These are phyloP conservation scores for Pseudogymnoascus sp. DNA, from an alignment of 2,329 filamentous ascomycete genomes.

Conservation along the genomic window DNA sequence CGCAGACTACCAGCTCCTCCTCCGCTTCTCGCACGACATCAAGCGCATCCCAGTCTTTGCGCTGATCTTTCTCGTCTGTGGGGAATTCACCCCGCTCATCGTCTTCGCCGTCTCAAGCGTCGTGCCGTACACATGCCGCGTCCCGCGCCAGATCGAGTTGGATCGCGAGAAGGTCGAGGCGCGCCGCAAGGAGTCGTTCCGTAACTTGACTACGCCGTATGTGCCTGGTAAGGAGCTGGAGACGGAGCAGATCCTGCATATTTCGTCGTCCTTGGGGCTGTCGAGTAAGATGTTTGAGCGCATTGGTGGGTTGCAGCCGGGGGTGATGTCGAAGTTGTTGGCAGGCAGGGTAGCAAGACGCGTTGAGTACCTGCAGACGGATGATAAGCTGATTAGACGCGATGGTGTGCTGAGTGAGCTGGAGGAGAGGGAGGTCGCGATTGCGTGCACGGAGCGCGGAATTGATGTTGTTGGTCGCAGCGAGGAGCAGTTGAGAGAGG, in stretches of 20 bases:
- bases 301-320: conserved; percentile 30
- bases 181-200: conserved; percentile 42
- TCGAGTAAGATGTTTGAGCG: conserved; percentile 36
- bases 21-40: conserved; percentile 62
- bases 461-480: conserved; percentile 42
- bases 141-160: conserved; percentile 63
- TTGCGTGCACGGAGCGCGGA: conserved; percentile 65
- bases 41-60: conserved; percentile 72
- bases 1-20: conserved; percentile 61
- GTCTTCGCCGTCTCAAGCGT: conserved; percentile 62
- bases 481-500: conserved; percentile 30
- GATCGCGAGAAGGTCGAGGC: conserved; percentile 47
- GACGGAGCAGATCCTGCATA: conserved; percentile 33
- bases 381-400: conserved; percentile 60
- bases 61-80: conserved; percentile 66
- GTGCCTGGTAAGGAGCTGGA: conserved; percentile 27
- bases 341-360: conserved; percentile 42
- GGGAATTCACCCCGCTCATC: conserved; percentile 78
- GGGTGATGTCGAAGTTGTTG: conserved; percentile 43
- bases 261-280: conserved; percentile 33
- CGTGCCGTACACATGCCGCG: conserved; percentile 74
- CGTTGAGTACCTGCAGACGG: conserved; percentile 56
- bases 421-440: conserved; percentile 53
- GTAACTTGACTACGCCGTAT: conserved; percentile 27
- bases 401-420: conserved; percentile 54